phyloP scores from a whole-genome alignment of 2,329 filamentous ascomycete genomes.

The Cladophialophora exuberans region DNA sequence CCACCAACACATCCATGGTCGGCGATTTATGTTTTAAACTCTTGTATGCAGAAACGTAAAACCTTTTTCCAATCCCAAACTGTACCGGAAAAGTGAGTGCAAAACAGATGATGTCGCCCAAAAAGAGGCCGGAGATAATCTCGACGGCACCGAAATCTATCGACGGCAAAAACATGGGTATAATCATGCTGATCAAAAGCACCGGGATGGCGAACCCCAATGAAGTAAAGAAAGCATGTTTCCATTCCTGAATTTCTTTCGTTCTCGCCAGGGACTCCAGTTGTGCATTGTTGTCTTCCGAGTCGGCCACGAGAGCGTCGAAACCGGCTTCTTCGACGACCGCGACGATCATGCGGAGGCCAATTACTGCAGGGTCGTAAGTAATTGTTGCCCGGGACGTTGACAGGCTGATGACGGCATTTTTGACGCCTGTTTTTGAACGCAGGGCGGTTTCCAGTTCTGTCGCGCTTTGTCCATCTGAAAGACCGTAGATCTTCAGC shows the following conservation, averaged over 20 bases:
- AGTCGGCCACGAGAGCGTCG: slow-evolving; percentile 87
- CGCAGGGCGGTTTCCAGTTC: slow-evolving; percentile 70
- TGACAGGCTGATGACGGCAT: slow-evolving; percentile 73
- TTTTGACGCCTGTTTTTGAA: slow-evolving; percentile 70
- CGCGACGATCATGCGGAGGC: slow-evolving; percentile 81
- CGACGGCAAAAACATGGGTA: slow-evolving; percentile 79
- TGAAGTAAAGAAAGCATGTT: slow-evolving; percentile 75
- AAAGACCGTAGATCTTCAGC: slow-evolving; percentile 81
- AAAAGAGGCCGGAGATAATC: slow-evolving; percentile 74
- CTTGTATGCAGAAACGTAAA: slow-evolving; percentile 92
- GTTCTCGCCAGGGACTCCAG: slow-evolving; percentile 95
- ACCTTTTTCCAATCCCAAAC: slow-evolving; percentile 93
- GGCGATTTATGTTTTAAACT: slow-evolving; percentile 87
- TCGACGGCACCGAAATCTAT: slow-evolving; percentile 76
- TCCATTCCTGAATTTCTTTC: slow-evolving; percentile 93
- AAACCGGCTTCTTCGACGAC: slow-evolving; percentile 78
- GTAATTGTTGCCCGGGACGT: slow-evolving; percentile 74
- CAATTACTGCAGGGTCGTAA: slow-evolving; percentile 72
- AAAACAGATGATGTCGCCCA: slow-evolving; percentile 85
- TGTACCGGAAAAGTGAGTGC: slow-evolving; percentile 88
- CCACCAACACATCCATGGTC: slow-evolving; percentile 96
- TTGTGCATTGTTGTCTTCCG: slow-evolving; percentile 94
- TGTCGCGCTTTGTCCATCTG: slow-evolving; percentile 71
- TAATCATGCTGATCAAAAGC: slow-evolving; percentile 87
- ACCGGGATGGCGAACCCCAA: slow-evolving; percentile 84